Evolutionary conservation across 169 alveolate genomes (phyloP), one percentile per base, ranked within the genome.

Genomic region (Babesia ovis): DNA sequence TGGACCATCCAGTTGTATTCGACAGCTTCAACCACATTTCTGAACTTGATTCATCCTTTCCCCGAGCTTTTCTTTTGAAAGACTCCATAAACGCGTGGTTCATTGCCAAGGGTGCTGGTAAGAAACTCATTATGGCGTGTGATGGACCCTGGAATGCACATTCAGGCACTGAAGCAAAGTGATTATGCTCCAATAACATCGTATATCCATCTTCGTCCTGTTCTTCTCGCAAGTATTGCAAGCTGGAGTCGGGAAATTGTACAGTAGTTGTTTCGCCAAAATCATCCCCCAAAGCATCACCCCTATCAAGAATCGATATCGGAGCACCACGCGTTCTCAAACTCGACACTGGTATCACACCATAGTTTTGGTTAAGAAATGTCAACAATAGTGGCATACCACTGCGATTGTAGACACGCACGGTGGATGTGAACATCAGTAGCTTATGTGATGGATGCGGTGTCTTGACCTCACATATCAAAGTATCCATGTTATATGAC

Each of bases 401-500:
- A 58, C 93, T 77, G 68, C 86, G 68, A 75, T 91, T 91, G 77
- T 75, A 74, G 60, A 91, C 64, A 46, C 90, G 58, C 70, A 91
- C 92, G 0, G 94, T 89, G 37, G 94, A 84, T 3, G 94, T 79
- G 77, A 91, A 72, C 77, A 91, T 68, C 68, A 91, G 75, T 73
- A 91, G 77, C 84, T 91, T 91, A 77, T 87, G 91, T 48, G 93
- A 87, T 16, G 94, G 93, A 61, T 90, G 91, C 18, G 95, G 95
- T 9, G 92, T 83, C 70, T 85, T 62, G 31, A 91, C 92, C 70
- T 90, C 91, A 69, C 94, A 89, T 8, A 91, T 77, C 29, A 84
- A 46, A 31, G 50, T 64, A 22, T 77, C 79, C 5, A 20, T 71
- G 46, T 22, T 34, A 55, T 32, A 59, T 32, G 29, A 35, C 45